Conservation (phyloP, 495 filamentous ascomycete genomes). For the Acidiella bohemica region DNA sequence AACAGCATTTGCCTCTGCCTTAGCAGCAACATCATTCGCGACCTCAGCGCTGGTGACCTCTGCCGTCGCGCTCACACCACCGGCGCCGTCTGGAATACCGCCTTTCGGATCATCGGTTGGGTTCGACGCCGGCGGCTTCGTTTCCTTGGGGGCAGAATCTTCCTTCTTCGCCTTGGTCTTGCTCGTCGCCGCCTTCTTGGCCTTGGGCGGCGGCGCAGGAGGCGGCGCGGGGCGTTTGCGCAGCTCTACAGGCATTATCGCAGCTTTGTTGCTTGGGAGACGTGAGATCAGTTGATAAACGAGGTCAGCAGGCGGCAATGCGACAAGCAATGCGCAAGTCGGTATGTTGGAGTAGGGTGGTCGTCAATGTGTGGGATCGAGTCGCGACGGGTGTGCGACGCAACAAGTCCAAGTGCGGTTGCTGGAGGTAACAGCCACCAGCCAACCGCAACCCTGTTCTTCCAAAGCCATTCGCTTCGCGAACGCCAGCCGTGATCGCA, state of each 20-base stretch:
- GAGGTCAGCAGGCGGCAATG: too few relatives aligned
- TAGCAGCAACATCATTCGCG: conserved; percentile 19
- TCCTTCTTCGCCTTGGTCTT: conserved; percentile 24
- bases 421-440: too few relatives aligned
- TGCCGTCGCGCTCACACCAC: conserved; percentile 21
- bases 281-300: background rate
- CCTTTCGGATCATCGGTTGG: conserved; percentile 26
- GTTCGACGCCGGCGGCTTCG: conserved; percentile 36
- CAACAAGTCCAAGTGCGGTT: too few relatives aligned
- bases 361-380: too few relatives aligned
- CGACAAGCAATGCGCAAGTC: too few relatives aligned
- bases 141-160: conserved; percentile 41
- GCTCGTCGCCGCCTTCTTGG: conserved; percentile 22
- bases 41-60: conserved; percentile 19
- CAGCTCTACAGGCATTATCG: conserved; percentile 22
- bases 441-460: too few relatives aligned
- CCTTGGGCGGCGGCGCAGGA: conserved; percentile 22
- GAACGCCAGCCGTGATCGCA: too few relatives aligned
- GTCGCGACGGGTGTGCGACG: too few relatives aligned
- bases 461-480: too few relatives aligned
- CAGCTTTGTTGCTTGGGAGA: background rate
- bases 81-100: conserved; percentile 23
- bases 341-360: too few relatives aligned
- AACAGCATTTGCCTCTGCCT: conserved; percentile 11
- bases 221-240: conserved; percentile 30